These are phyloP conservation scores for Nidularia pulvinata DNA, from an alignment of 768 basidiomycete genomes.

Conservation along the genomic window DNA sequence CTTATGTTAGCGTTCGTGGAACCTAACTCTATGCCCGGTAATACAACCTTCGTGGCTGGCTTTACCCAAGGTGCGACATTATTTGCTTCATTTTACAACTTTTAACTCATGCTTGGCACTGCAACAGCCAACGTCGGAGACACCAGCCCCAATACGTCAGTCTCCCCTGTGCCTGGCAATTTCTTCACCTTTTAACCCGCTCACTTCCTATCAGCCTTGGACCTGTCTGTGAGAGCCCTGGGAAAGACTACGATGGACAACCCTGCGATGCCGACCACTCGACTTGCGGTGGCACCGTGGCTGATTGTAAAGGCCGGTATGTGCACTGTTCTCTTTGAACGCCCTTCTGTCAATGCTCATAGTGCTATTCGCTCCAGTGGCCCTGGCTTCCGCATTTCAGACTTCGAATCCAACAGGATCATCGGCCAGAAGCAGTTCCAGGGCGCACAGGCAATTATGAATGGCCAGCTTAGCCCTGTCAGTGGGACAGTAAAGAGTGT, in stretches of 20 bases:
- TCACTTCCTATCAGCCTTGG: constrained; percentile 42
- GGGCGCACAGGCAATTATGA: constrained; percentile 68
- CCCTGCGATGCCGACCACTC: constrained; percentile 71
- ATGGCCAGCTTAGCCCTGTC: constrained; percentile 41
- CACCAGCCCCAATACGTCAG: constrained; percentile 79
- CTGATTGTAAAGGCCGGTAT: constrained; percentile 74
- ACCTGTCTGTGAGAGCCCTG: constrained; percentile 79
- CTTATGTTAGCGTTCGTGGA: constrained; percentile 52
- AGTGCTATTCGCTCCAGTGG: constrained; percentile 39
- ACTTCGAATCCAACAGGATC: constrained; percentile 74
- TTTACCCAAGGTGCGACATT: constrained; percentile 63
- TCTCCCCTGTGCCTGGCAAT: constrained; percentile 9
- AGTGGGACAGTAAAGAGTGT: constrained; percentile 66
- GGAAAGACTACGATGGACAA: constrained; percentile 63
- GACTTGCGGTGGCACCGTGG: constrained; percentile 69
- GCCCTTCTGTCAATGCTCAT: background rate
- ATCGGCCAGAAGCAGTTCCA: constrained; percentile 72
- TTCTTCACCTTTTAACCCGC: background rate
- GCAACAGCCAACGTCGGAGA: constrained; percentile 76
- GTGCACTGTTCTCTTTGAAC: constrained; percentile 2
- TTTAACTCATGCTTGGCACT: constrained; percentile 2
- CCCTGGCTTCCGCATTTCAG: constrained; percentile 73
- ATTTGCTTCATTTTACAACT: background rate
- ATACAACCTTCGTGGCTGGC: constrained; percentile 69
- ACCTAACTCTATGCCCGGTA: constrained; percentile 67